These are phyloP conservation scores for Bromus sterilis DNA, from an alignment of 176 grass and related monocot species.

Conservation along the genomic window DNA sequence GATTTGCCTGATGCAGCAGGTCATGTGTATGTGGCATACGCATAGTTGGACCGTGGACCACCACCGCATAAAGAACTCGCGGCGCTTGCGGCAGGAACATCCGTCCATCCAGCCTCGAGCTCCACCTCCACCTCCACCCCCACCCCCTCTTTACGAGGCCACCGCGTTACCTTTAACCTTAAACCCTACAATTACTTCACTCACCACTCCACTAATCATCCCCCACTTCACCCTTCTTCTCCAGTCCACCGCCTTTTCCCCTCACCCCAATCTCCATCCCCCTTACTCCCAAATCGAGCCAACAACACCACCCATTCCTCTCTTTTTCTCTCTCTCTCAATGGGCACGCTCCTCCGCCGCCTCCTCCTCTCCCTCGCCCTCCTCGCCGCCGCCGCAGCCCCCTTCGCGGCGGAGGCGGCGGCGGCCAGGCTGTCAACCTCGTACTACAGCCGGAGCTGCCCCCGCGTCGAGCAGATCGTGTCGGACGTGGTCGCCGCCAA, in stretches of 20 bases:
- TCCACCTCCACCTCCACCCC: not conserved
- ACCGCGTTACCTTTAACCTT: not conserved
- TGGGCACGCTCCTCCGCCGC: slow-evolving; percentile 18
- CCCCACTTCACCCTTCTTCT: not conserved
- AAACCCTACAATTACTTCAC: slow-evolving; percentile 38
- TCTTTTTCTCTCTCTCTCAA: not conserved
- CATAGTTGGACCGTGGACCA: not conserved
- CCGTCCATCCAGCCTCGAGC: not conserved
- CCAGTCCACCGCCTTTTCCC: slow-evolving; percentile 14
- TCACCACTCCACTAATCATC: slow-evolving; percentile 3
- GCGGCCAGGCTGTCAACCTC: slow-evolving; percentile 27
- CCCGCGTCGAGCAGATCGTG: slow-evolving; percentile 57
- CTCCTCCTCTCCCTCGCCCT: slow-evolving; percentile 2
- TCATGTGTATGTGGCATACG: no score
- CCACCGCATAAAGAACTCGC: not conserved
- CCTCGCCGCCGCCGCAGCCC: not conserved
- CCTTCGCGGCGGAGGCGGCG: not conserved
- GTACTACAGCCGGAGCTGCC: slow-evolving; percentile 77
- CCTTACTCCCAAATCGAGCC: not conserved
- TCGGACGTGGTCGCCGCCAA: slow-evolving; percentile 50
- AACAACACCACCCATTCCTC: not conserved
- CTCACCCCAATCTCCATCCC: not conserved
- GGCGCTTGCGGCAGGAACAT: not conserved
- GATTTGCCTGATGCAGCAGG: no score
- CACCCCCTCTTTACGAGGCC: not conserved